A percentile compares a stretch with the other conserved stretches of the same genome.
Conservation (phyloP, 305 asterid genomes). For the Rubia peregrina region DNA sequence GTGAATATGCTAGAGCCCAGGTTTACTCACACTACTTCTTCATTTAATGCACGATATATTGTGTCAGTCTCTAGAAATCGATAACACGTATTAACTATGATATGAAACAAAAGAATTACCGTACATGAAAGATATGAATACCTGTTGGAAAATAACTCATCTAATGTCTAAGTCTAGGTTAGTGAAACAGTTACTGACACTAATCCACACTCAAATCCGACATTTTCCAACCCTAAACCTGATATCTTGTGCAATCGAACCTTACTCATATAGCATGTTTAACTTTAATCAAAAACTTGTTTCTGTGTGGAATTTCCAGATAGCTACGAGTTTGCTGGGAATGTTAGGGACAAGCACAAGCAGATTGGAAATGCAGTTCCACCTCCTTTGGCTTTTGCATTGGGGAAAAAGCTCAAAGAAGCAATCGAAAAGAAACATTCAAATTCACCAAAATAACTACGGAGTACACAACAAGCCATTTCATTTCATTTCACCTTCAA, state of each 20-base stretch:
- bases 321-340: conserved; percentile 48
- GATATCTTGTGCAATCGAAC: too few relatives aligned
- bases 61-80: too few relatives aligned
- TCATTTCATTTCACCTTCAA: neutral
- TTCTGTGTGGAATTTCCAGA: conserved; percentile 25
- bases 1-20: conserved; percentile 81
- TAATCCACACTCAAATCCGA: too few relatives aligned
- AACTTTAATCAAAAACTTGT: neutral
- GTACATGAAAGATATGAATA: too few relatives aligned
- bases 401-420: conserved; percentile 62
- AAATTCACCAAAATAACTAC: neutral
- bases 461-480: neutral
- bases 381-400: conserved; percentile 68
- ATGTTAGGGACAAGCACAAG: conserved; percentile 44
- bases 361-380: conserved; percentile 81
- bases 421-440: conserved; percentile 30
- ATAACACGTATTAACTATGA: too few relatives aligned
- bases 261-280: too few relatives aligned
- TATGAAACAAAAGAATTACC: too few relatives aligned
- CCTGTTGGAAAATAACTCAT: too few relatives aligned
- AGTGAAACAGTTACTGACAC: too few relatives aligned
- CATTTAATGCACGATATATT: too few relatives aligned
- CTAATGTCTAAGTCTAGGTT: too few relatives aligned
- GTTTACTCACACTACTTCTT: conserved; percentile 18
- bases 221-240: too few relatives aligned